These are phyloP conservation scores for Camelina neglecta DNA, from an alignment of 345 rosid genomes.

Conservation along the genomic window DNA sequence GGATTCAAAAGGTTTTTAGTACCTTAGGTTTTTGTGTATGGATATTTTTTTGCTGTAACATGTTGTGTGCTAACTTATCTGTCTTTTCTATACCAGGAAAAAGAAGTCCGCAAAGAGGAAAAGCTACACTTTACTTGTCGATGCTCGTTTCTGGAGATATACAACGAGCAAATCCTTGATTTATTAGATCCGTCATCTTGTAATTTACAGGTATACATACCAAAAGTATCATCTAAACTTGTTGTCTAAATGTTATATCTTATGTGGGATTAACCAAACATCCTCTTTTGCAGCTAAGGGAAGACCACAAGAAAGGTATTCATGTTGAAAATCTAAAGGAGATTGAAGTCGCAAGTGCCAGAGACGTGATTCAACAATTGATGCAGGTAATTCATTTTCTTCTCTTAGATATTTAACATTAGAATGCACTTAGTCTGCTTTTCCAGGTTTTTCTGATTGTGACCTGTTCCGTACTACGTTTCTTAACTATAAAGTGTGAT, in stretches of 20 bases:
- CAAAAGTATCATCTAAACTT: background rate
- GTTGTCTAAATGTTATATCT: constrained; percentile 9
- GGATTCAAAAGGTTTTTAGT: constrained; percentile 82
- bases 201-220: constrained; percentile 73
- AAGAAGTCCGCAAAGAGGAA: constrained; percentile 80
- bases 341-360: constrained; percentile 83
- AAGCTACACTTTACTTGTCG: constrained; percentile 77
- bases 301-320: constrained; percentile 90
- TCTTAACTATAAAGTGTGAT: background rate
- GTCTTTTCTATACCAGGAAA: constrained; percentile 64
- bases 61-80: constrained; percentile 8
- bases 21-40: background rate
- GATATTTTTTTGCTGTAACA: background rate
- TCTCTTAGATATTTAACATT: background rate
- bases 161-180: constrained; percentile 97
- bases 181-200: constrained; percentile 86
- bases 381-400: constrained; percentile 59
- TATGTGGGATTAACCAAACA: constrained; percentile 10
- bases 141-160: constrained; percentile 98
- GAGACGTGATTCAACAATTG: constrained; percentile 91
- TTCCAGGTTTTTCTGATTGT: background rate
- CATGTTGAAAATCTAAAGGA: constrained; percentile 95
- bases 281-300: constrained; percentile 67
- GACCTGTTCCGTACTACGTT: background rate
- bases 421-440: background rate